phyloP scores from a whole-genome alignment of 495 filamentous ascomycete species.

The Hypoxylon subgilvum region DNA sequence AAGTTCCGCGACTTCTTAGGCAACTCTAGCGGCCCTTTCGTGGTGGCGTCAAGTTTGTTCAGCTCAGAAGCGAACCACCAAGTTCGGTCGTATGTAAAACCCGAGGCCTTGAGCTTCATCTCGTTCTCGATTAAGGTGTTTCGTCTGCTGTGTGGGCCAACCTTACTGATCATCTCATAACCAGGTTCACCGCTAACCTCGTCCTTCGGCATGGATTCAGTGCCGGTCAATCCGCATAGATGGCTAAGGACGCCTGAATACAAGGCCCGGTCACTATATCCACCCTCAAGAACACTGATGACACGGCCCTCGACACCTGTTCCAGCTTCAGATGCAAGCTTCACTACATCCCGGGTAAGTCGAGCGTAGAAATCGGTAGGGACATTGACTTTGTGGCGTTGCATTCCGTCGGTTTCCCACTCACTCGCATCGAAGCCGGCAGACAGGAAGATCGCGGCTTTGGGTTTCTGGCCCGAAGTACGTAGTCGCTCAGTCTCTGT shows the following conservation, averaged over 20 bases:
- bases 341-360: slow-evolving; percentile 82
- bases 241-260: slow-evolving; percentile 88
- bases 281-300: slow-evolving; percentile 92
- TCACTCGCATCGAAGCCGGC: slow-evolving; percentile 97
- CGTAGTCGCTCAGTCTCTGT: slow-evolving; percentile 68
- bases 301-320: slow-evolving; percentile 79
- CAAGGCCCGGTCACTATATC: slow-evolving; percentile 90
- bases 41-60: slow-evolving; percentile 66
- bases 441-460: slow-evolving; percentile 88
- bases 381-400: slow-evolving; percentile 90
- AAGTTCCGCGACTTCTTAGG: slow-evolving; percentile 57
- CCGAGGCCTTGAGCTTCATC: slow-evolving; percentile 36
- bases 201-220: slow-evolving; percentile 50
- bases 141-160: slow-evolving; percentile 46
- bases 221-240: slow-evolving; percentile 73
- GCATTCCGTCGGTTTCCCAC: slow-evolving; percentile 90
- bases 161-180: slow-evolving; percentile 61
- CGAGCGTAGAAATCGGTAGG: slow-evolving; percentile 95
- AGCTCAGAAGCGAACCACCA: slow-evolving; percentile 80
- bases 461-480: slow-evolving; percentile 60
- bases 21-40: slow-evolving; percentile 53
- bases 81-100: slow-evolving; percentile 61
- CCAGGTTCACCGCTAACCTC: slow-evolving; percentile 50
- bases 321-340: slow-evolving; percentile 79
- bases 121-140: slow-evolving; percentile 38